A percentile compares a stretch with the other conserved stretches of the same genome.
Conservation (phyloP, 331 rosid genomes). For the Rosa hybrid region DNA sequence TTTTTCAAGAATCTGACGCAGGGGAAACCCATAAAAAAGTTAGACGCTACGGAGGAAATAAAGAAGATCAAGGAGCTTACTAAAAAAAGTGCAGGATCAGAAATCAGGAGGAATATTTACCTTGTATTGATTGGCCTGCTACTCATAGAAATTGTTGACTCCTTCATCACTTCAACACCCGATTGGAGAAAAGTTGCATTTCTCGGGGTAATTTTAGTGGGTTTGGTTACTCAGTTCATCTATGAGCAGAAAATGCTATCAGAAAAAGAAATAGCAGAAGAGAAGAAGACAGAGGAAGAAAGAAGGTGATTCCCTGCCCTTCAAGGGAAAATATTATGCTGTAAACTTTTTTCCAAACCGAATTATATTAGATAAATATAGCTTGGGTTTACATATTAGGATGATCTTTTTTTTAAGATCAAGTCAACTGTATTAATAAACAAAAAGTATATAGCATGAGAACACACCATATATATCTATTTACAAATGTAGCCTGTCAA, state of each 20-base stretch:
- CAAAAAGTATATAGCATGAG: background rate
- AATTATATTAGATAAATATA: slow-evolving; percentile 16
- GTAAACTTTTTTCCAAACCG: slow-evolving; percentile 1
- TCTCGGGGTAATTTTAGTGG: slow-evolving; percentile 74
- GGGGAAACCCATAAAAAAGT: slow-evolving; percentile 54
- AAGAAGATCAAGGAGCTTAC: slow-evolving; percentile 56
- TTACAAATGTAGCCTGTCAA: background rate
- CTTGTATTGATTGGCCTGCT: slow-evolving; percentile 67
- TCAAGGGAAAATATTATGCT: slow-evolving; percentile 14
- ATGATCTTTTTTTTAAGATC: background rate
- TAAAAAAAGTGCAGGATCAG: slow-evolving; percentile 65
- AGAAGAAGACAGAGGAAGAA: slow-evolving; percentile 38
- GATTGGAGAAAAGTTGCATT: slow-evolving; percentile 78
- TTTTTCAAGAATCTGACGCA: slow-evolving; percentile 78
- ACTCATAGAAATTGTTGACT: slow-evolving; percentile 51
- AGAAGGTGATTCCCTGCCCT: slow-evolving; percentile 38
- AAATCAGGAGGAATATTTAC: slow-evolving; percentile 67
- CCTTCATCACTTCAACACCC: slow-evolving; percentile 53
- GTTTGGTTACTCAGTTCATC: slow-evolving; percentile 65
- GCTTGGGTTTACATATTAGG: background rate
- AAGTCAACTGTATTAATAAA: background rate
- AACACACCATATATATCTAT: background rate
- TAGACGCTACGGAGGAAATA: slow-evolving; percentile 58
- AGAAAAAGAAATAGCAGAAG: slow-evolving; percentile 45
- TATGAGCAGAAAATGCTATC: slow-evolving; percentile 72